A percentile compares a stretch with the other conserved stretches of the same genome.
Evolutionary conservation across 169 alveolate genomes (phyloP).

Genomic region (Eimeria falciformis): DNA sequence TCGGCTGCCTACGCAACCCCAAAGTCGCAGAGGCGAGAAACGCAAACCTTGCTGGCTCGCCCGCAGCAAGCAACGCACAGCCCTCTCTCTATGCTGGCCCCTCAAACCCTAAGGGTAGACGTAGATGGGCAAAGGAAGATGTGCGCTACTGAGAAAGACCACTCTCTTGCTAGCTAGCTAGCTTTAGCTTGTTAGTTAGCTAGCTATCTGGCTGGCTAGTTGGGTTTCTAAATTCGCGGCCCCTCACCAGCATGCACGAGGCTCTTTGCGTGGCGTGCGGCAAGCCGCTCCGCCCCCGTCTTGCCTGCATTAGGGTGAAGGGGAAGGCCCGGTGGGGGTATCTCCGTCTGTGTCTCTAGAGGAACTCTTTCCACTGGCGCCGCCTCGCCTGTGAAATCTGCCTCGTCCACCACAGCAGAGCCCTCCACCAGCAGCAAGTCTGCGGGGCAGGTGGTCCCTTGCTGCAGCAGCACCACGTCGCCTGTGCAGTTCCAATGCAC

Average conservation of each 20-base stretch:
- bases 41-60: no score
- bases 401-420: conserved; percentile 89
- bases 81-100: no score
- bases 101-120: no score
- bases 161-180: no score
- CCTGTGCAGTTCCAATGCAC: no score
- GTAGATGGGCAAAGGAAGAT: no score
- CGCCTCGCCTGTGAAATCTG: conserved; percentile 92
- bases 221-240: no score
- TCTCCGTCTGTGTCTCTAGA: background rate
- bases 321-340: background rate
- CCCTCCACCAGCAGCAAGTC: conserved; percentile 90
- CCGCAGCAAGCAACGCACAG: no score
- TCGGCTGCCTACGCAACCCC: background rate
- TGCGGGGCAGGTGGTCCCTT: conserved; percentile 88
- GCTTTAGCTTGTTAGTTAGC: no score
- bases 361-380: conserved; percentile 87
- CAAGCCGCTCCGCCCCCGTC: conserved; percentile 5
- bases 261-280: background rate
- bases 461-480: conserved; percentile 84
- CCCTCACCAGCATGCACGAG: background rate
- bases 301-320: background rate
- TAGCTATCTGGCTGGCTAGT: no score
- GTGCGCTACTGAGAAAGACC: no score
- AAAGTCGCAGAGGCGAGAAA: background rate